Conservation (phyloP, 164 flowering plant genomes). For the Umbellularia californica region DNA sequence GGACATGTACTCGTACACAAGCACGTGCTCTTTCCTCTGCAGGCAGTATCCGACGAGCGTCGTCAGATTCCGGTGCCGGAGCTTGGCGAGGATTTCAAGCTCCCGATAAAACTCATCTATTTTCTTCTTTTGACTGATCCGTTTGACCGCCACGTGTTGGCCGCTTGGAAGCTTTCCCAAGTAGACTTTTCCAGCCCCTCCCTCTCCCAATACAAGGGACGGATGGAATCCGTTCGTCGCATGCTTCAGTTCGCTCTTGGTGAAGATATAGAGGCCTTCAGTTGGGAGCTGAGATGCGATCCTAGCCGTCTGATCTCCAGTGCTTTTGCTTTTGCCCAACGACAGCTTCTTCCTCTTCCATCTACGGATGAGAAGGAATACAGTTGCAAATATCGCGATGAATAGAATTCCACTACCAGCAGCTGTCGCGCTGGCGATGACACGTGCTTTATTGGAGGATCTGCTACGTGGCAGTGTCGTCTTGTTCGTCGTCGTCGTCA, state of each 20-base stretch:
- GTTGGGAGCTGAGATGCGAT: constrained; percentile 7
- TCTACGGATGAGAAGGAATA: neutral
- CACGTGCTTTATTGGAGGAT: neutral
- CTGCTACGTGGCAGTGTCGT: neutral
- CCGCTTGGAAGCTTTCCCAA: constrained; percentile 19
- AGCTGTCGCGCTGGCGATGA: neutral
- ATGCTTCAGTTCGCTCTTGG: constrained; percentile 9
- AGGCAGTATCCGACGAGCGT: constrained; percentile 14
- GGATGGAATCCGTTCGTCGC: constrained; percentile 13
- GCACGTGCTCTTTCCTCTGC: neutral
- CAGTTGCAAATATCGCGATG: neutral
- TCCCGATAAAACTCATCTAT: constrained; percentile 15
- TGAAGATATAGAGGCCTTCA: constrained; percentile 14
- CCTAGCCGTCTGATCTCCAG: neutral
- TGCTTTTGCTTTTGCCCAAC: too few relatives aligned
- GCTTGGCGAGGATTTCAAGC: constrained; percentile 11
- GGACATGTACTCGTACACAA: constrained; percentile 19
- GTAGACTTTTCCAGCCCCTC: constrained; percentile 17
- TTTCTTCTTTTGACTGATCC: constrained; percentile 1
- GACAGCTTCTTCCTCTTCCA: neutral
- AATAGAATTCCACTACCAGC: neutral
- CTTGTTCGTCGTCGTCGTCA: neutral
- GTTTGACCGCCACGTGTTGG: constrained; percentile 17
- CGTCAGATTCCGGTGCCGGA: constrained; percentile 18
- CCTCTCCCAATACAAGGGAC: constrained; percentile 8